Conservation (phyloP, 495 filamentous ascomycete species). For the Penicillium antarcticum region DNA sequence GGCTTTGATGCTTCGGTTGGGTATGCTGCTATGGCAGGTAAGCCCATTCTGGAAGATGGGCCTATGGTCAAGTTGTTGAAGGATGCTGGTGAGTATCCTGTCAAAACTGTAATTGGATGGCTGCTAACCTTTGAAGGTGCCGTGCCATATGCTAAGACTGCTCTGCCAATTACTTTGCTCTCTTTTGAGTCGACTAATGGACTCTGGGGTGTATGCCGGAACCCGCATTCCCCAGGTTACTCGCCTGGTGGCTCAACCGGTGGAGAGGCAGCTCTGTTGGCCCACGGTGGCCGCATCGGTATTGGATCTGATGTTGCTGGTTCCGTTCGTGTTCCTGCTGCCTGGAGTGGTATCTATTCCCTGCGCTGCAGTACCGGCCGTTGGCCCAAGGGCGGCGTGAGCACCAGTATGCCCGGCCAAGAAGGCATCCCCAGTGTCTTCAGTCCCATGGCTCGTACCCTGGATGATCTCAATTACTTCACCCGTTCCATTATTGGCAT, state of each 20-base stretch:
- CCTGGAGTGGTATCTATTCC: conserved; percentile 87
- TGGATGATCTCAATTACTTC: conserved; percentile 84
- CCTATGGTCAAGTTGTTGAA: conserved; percentile 74
- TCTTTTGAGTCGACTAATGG: conserved; percentile 92
- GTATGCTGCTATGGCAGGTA: conserved; percentile 69
- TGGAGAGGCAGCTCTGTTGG: conserved; percentile 82
- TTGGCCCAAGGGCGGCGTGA: conserved; percentile 84
- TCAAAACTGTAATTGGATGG: not conserved
- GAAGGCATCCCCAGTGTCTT: conserved; percentile 89
- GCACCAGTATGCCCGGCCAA: conserved; percentile 90
- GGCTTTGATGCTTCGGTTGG: conserved; percentile 88
- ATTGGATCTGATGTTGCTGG: conserved; percentile 95
- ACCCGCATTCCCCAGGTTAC: conserved; percentile 80
- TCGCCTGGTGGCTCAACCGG: conserved; percentile 91
- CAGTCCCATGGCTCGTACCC: conserved; percentile 87
- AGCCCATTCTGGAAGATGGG: conserved; percentile 65
- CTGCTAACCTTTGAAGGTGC: conserved; percentile 52
- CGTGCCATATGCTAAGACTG: conserved; percentile 93
- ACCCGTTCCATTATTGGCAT: conserved; percentile 73
- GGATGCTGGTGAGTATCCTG: conserved; percentile 65
- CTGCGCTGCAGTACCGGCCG: conserved; percentile 91
- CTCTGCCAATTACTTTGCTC: conserved; percentile 85
- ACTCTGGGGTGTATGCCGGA: conserved; percentile 78
- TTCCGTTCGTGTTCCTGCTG: conserved; percentile 83
- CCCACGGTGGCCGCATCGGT: conserved; percentile 84